These are phyloP conservation scores for Microcos paniculata DNA, from an alignment of 345 rosid genomes.

Conservation along the genomic window DNA sequence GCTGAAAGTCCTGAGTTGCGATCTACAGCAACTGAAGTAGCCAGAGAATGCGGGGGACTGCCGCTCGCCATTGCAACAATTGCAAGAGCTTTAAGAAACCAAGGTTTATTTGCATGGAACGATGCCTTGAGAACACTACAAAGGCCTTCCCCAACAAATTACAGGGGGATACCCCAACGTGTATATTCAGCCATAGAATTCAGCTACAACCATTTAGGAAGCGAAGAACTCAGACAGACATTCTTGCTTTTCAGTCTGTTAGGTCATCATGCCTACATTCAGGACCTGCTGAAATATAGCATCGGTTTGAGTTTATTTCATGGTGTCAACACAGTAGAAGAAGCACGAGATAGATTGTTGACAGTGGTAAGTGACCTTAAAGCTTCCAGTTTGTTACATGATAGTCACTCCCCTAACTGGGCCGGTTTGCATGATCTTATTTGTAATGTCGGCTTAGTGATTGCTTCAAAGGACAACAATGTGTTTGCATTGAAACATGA, in stretches of 20 bases:
- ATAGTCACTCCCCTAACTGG: background rate
- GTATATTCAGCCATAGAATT: background rate
- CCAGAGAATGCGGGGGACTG: slow-evolving; percentile 20
- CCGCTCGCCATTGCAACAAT: slow-evolving; percentile 14
- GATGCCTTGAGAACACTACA: background rate
- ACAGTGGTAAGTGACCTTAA: slow-evolving; percentile 10
- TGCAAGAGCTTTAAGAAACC: slow-evolving; percentile 13
- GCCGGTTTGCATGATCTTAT: slow-evolving; percentile 27
- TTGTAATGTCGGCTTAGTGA: slow-evolving; percentile 5
- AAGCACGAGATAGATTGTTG: background rate
- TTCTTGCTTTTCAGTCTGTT: slow-evolving; percentile 16
- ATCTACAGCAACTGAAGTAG: slow-evolving; percentile 10
- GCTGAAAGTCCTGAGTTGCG: background rate
- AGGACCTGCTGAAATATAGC: slow-evolving; percentile 2
- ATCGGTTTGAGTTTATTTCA: slow-evolving; percentile 17
- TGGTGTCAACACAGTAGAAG: background rate
- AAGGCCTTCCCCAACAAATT: background rate
- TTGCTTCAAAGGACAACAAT: slow-evolving; percentile 13
- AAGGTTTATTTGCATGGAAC: slow-evolving; percentile 4
- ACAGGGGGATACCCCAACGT: background rate
- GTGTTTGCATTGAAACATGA: background rate
- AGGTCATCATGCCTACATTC: background rate
- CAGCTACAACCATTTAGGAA: background rate
- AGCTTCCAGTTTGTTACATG: slow-evolving; percentile 17
- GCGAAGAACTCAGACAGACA: slow-evolving; percentile 4